Conservation (phyloP, 257 asterid species). For the Henckelia pumila region DNA sequence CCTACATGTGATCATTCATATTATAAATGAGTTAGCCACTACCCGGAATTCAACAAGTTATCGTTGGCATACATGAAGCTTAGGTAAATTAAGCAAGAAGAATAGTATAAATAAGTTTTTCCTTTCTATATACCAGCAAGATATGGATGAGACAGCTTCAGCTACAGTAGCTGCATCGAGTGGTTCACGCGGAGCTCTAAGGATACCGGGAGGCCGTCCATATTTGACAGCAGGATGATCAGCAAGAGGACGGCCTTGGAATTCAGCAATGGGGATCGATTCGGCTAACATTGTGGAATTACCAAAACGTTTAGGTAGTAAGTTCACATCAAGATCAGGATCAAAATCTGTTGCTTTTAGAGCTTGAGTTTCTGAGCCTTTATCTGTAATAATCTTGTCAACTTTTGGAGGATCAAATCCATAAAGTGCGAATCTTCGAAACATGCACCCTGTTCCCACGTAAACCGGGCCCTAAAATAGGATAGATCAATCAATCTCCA, state of each 20-base stretch:
- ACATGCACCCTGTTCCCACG: constrained; percentile 64
- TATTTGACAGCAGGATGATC: constrained; percentile 65
- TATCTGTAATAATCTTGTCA: constrained; percentile 24
- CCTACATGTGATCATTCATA: constrained; percentile 14
- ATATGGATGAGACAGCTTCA: constrained; percentile 52
- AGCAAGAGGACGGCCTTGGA: constrained; percentile 57
- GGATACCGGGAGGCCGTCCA: constrained; percentile 57
- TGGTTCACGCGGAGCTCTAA: constrained; percentile 41
- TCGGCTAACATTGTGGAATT: constrained; percentile 48
- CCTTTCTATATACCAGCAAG: constrained; percentile 40
- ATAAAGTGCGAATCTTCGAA: constrained; percentile 57
- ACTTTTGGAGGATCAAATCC: constrained; percentile 57
- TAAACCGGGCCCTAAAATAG: constrained; percentile 53
- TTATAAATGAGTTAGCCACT: too few relatives aligned
- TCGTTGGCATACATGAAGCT: neutral
- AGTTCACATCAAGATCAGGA: constrained; percentile 46
- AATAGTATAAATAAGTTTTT: neutral
- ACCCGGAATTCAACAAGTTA: neutral
- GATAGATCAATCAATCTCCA: too few relatives aligned
- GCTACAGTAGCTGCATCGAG: constrained; percentile 58
- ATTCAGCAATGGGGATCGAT: constrained; percentile 56
- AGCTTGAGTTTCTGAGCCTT: constrained; percentile 36
- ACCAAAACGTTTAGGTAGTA: constrained; percentile 55
- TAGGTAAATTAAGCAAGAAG: neutral
- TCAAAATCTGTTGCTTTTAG: constrained; percentile 45